Evolutionary conservation across 2,329 filamentous ascomycete species (phyloP).

Genomic region (Cercospora brassicicola): DNA sequence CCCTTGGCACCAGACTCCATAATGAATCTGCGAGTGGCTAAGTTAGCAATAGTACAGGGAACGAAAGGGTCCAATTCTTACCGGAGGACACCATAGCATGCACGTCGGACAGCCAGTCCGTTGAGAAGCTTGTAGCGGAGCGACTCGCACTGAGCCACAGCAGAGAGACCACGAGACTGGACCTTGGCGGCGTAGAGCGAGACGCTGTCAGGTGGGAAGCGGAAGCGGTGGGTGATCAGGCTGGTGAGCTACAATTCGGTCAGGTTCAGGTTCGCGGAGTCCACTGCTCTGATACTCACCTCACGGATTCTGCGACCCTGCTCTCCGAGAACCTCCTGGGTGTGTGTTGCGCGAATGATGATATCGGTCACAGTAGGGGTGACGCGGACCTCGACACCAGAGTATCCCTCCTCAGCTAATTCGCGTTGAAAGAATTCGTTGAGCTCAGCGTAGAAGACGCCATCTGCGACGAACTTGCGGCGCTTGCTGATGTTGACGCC

Average conservation of each 20-base stretch:
- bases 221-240: constrained; percentile 99
- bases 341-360: constrained; percentile 99
- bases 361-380: constrained; percentile 99
- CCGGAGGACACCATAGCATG: constrained; percentile 96
- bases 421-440: constrained; percentile 99
- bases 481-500: constrained; percentile 70
- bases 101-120: constrained; percentile 95
- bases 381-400: constrained; percentile 98
- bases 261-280: background rate
- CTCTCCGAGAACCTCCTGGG: constrained; percentile 99
- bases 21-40: constrained; percentile 65
- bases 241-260: constrained; percentile 70
- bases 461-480: constrained; percentile 75
- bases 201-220: constrained; percentile 99
- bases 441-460: constrained; percentile 99
- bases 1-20: constrained; percentile 99
- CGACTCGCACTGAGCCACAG: constrained; percentile 99
- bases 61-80: constrained; percentile 14
- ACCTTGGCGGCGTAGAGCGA: constrained; percentile 99
- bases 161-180: constrained; percentile 99
- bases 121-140: constrained; percentile 99
- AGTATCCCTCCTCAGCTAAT: constrained; percentile 99
- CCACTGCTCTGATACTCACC: constrained; percentile 23
- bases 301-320: constrained; percentile 99
- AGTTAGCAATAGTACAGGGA: background rate